Evolutionary conservation across 257 asterid genomes (phyloP).

Genomic region (Anisodus acutangulus): DNA sequence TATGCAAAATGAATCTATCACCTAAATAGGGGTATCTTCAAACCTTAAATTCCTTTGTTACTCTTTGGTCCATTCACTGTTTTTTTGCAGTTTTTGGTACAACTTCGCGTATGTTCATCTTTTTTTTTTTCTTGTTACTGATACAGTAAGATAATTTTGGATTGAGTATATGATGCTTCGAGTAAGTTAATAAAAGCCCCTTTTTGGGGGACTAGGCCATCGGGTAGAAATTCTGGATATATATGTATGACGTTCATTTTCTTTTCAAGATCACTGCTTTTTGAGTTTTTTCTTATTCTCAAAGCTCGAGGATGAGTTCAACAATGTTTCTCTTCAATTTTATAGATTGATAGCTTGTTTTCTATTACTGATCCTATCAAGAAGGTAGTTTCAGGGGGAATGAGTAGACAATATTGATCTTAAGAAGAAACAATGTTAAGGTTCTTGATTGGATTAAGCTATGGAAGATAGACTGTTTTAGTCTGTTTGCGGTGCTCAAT

Average conservation of each 20-base stretch:
- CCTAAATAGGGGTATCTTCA: neutral
- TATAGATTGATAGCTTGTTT: neutral
- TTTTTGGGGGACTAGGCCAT: neutral
- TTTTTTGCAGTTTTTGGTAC: neutral
- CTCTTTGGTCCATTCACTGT: neutral
- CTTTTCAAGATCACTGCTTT: neutral
- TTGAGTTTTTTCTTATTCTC: neutral
- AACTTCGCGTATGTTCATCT: neutral
- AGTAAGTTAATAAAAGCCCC: neutral
- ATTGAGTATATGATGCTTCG: neutral
- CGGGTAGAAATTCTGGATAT: neutral
- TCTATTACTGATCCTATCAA: neutral
- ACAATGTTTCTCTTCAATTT: neutral
- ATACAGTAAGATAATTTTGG: neutral
- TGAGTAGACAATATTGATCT: neutral
- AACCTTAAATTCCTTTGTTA: neutral
- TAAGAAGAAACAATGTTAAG: neutral
- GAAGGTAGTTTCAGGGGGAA: neutral
- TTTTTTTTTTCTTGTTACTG: neutral
- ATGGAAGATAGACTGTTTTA: constrained; percentile 24
- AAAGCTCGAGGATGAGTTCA: neutral
- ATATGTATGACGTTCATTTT: neutral
- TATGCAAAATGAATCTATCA: neutral
- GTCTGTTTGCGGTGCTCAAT: constrained; percentile 37
- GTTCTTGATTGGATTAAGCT: constrained; percentile 42